Conservation (phyloP, 2,329 filamentous ascomycete species). For the Didymella exigua region DNA sequence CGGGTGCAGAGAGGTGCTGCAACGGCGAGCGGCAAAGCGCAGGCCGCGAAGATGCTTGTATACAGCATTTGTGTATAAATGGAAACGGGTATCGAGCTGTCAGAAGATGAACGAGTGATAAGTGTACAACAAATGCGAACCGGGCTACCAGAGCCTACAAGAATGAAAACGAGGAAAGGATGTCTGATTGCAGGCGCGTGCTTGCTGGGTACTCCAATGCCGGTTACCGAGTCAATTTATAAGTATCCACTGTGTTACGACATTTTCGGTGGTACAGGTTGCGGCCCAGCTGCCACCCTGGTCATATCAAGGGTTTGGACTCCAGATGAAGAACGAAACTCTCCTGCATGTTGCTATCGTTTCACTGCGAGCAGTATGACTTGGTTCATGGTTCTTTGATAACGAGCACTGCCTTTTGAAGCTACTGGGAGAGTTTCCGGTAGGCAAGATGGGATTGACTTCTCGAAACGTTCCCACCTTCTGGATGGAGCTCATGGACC, state of each 20-base stretch:
- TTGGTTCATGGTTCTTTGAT: constrained; percentile 8
- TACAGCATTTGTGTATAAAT: constrained; percentile 34
- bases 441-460: constrained; percentile 16
- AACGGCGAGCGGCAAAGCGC: constrained; percentile 30
- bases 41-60: constrained; percentile 24
- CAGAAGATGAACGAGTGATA: constrained; percentile 2
- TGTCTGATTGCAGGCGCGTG: constrained; percentile 14
- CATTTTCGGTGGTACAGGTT: constrained; percentile 1
- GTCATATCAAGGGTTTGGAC: constrained; percentile 6
- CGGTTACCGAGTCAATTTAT: constrained; percentile 24
- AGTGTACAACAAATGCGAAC: constrained; percentile 17
- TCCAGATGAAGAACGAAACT: constrained; percentile 11
- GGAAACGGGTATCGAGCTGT: neutral
- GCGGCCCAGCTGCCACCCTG: constrained; percentile 10
- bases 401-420: constrained; percentile 18
- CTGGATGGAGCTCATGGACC: constrained; percentile 23
- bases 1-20: constrained; percentile 28
- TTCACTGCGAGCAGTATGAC: constrained; percentile 21
- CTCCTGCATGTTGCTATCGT: constrained; percentile 25
- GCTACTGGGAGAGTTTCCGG: constrained; percentile 13
- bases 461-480: constrained; percentile 26
- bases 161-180: constrained; percentile 28
- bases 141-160: constrained; percentile 42
- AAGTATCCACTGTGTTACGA: constrained; percentile 10
- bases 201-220: constrained; percentile 16